phyloP scores from a whole-genome alignment of 2,329 filamentous ascomycete genomes.

The Colletotrichum melonis region DNA sequence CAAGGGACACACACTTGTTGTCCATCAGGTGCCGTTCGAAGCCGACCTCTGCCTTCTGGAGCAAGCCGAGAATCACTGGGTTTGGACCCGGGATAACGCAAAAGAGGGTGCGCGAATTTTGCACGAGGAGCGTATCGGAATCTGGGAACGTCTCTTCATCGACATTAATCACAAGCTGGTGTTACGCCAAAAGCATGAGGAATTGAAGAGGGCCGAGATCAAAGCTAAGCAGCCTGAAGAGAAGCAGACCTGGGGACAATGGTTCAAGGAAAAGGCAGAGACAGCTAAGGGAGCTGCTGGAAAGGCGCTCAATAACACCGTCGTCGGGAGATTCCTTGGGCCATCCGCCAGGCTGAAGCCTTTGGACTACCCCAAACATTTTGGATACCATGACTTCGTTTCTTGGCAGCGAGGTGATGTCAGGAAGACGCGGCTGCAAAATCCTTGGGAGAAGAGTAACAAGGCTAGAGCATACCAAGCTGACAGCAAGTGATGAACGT shows the following conservation, averaged over 20 bases:
- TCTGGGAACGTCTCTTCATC: conserved; percentile 39
- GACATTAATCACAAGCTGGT: conserved; percentile 34
- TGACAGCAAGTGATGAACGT: neutral
- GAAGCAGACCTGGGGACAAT: neutral
- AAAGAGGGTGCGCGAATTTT: neutral
- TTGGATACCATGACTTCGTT: conserved; percentile 34
- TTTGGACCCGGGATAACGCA: conserved; percentile 8
- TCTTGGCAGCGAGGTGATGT: conserved; percentile 33
- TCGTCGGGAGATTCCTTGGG: conserved; percentile 9
- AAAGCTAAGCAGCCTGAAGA: neutral
- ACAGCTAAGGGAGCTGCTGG: conserved; percentile 3
- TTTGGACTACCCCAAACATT: neutral
- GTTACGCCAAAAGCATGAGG: neutral
- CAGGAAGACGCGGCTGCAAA: neutral
- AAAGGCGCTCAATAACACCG: neutral
- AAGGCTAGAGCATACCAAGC: neutral
- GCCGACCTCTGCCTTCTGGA: conserved; percentile 32
- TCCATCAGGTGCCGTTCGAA: conserved; percentile 34
- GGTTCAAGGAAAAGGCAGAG: neutral
- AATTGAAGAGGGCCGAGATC: neutral
- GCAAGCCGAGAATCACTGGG: conserved; percentile 23
- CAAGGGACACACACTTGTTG: conserved; percentile 9
- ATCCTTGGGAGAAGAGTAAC: neutral
- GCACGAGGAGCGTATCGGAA: conserved; percentile 37
- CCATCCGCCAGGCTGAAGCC: neutral